These are phyloP conservation scores for Saitozyma sp. DNA, from an alignment of 768 basidiomycete genomes.

Conservation along the genomic window DNA sequence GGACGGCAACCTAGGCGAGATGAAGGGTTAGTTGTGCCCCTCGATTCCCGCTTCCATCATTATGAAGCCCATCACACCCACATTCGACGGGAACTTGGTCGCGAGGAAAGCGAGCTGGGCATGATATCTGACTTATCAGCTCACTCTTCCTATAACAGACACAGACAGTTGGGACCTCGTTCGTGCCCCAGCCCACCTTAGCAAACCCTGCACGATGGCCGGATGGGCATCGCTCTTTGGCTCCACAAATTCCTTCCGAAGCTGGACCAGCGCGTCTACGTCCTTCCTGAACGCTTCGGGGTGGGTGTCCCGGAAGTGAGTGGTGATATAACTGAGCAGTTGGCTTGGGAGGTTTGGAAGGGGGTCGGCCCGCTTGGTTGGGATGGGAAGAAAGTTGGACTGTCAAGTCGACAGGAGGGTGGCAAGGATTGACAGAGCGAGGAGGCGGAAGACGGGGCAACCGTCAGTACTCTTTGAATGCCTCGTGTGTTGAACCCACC, in stretches of 20 bases:
- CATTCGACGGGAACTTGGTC: slow-evolving; percentile 81
- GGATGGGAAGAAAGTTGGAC: slow-evolving; percentile 51
- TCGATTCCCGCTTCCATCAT: too few relatives aligned
- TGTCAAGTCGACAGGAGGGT: slow-evolving; percentile 5
- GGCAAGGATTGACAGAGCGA: too few relatives aligned
- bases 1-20: slow-evolving; percentile 41
- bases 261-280: slow-evolving; percentile 66
- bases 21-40: background rate
- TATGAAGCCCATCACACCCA: slow-evolving; percentile 21
- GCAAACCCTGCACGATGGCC: slow-evolving; percentile 54
- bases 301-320: slow-evolving; percentile 66
- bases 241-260: slow-evolving; percentile 64
- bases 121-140: slow-evolving; percentile 67
- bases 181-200: slow-evolving; percentile 59
- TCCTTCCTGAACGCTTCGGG: slow-evolving; percentile 83
- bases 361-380: slow-evolving; percentile 45
- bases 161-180: background rate
- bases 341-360: slow-evolving; percentile 39
- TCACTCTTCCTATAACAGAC: background rate
- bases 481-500: too few relatives aligned
- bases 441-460: too few relatives aligned
- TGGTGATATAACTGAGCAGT: slow-evolving; percentile 67
- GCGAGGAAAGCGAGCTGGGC: slow-evolving; percentile 81
- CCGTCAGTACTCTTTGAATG: background rate
- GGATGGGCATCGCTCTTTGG: slow-evolving; percentile 60